Percentiles rank a stretch among this genome's conserved stretches.
These are phyloP conservation scores for Sistotremastrum niveocremeum DNA, from an alignment of 768 basidiomycete species.

Conservation along the genomic window DNA sequence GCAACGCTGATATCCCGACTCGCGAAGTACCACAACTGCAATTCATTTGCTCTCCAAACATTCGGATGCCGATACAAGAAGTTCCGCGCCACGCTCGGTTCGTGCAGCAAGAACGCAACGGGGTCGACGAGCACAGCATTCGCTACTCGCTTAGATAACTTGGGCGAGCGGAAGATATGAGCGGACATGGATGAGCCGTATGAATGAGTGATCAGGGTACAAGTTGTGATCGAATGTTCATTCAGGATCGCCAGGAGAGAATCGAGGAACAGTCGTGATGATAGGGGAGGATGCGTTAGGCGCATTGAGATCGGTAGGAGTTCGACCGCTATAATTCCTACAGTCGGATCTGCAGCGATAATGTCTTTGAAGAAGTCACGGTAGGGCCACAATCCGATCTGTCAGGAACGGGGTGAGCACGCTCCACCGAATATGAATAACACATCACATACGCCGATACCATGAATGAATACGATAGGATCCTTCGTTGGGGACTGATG, in stretches of 20 bases:
- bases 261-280: constrained; percentile 25
- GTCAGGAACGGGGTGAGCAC: background rate
- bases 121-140: constrained; percentile 46
- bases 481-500: constrained; percentile 33
- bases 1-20: constrained; percentile 51
- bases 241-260: constrained; percentile 33
- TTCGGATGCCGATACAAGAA: constrained; percentile 47
- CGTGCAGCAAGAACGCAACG: constrained; percentile 49
- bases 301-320: constrained; percentile 46
- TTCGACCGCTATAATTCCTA: constrained; percentile 48
- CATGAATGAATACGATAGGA: constrained; percentile 54
- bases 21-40: constrained; percentile 58
- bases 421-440: background rate
- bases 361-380: constrained; percentile 36
- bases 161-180: constrained; percentile 33
- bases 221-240: constrained; percentile 21
- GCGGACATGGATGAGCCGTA: constrained; percentile 48
- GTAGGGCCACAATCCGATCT: constrained; percentile 56
- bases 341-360: constrained; percentile 27
- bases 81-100: constrained; percentile 44
- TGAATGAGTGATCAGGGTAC: constrained; percentile 43
- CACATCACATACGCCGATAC: constrained; percentile 40
- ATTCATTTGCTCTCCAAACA: constrained; percentile 33
- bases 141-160: constrained; percentile 21
- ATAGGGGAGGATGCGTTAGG: constrained; percentile 40